A percentile compares a stretch with the other conserved stretches of the same genome.
Conservation (phyloP, 495 filamentous ascomycete genomes). For the Geopyxis carbonaria region DNA sequence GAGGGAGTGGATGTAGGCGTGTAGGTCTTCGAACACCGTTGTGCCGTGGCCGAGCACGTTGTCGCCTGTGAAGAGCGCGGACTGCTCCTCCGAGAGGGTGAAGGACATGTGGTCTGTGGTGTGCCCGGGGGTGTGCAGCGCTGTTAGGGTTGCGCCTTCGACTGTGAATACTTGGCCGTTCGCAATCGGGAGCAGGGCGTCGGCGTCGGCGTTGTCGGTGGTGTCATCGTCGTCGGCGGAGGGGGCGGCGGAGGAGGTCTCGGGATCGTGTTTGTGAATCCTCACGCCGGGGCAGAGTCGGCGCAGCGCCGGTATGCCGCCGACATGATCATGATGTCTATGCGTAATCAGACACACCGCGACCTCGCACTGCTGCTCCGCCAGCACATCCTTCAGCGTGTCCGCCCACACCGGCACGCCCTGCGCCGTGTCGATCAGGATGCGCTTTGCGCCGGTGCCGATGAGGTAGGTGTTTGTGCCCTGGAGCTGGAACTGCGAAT, state of each 20-base stretch:
- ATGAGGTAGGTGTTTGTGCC: conserved; percentile 81
- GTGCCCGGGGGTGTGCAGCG: conserved; percentile 69
- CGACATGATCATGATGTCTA: conserved; percentile 75
- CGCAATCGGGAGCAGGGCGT: too few species aligned
- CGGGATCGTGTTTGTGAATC: conserved; percentile 39
- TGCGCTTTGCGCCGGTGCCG: conserved; percentile 46
- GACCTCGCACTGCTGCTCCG: conserved; percentile 47
- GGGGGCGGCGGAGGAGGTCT: conserved; percentile 7
- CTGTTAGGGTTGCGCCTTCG: conserved; percentile 59
- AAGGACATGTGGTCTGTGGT: conserved; percentile 72
- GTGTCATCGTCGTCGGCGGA: not conserved
- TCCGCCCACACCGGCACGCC: conserved; percentile 34
- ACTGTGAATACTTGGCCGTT: conserved; percentile 59
- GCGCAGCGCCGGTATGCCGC: conserved; percentile 52
- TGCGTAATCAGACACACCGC: conserved; percentile 60
- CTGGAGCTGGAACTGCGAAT: conserved; percentile 29
- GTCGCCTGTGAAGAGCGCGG: conserved; percentile 84
- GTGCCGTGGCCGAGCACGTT: conserved; percentile 92
- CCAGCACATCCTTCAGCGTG: conserved; percentile 43
- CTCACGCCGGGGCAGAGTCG: conserved; percentile 39
- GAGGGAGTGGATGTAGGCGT: conserved; percentile 53
- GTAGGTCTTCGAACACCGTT: conserved; percentile 73
- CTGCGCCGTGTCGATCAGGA: conserved; percentile 63
- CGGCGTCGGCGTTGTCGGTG: conserved; percentile 31
- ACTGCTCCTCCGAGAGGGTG: conserved; percentile 48